Conservation (phyloP, 2,329 filamentous ascomycete genomes). For the Apiospora sp. region DNA sequence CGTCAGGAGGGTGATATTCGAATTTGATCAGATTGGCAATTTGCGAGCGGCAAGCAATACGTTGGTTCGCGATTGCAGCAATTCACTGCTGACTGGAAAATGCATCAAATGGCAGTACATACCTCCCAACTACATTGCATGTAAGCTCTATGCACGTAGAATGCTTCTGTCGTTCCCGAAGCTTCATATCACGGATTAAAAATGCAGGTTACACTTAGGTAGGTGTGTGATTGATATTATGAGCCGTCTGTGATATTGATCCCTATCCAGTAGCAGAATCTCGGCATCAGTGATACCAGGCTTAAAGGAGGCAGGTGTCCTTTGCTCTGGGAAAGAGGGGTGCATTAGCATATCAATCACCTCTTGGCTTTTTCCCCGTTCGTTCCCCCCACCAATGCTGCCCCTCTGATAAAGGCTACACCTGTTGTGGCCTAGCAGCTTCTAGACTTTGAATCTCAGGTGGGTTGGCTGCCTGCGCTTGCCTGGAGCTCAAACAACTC, state of each 20-base stretch:
- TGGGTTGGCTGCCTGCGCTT: slow-evolving; percentile 11
- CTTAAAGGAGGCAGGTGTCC: slow-evolving; percentile 15
- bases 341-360: slow-evolving; percentile 17
- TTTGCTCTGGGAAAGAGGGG: neutral
- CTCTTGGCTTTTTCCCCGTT: neutral
- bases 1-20: no score
- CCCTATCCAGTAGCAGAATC: neutral
- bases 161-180: no score
- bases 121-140: no score
- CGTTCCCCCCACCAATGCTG: neutral
- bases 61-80: no score
- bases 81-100: no score
- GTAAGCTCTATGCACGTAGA: no score
- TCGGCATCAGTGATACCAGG: neutral
- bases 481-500: slow-evolving; percentile 23
- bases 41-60: no score
- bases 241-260: neutral
- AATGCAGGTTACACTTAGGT: no score
- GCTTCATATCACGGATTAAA: no score
- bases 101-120: no score
- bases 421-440: neutral
- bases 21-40: no score
- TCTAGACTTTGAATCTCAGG: neutral
- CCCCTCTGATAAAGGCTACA: neutral
- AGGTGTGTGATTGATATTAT: no score